A percentile compares a stretch with the other conserved stretches of the same genome.
Evolutionary conservation across 1,284 basidiomycete genomes (phyloP).

Genomic region (Irpex sp.): DNA sequence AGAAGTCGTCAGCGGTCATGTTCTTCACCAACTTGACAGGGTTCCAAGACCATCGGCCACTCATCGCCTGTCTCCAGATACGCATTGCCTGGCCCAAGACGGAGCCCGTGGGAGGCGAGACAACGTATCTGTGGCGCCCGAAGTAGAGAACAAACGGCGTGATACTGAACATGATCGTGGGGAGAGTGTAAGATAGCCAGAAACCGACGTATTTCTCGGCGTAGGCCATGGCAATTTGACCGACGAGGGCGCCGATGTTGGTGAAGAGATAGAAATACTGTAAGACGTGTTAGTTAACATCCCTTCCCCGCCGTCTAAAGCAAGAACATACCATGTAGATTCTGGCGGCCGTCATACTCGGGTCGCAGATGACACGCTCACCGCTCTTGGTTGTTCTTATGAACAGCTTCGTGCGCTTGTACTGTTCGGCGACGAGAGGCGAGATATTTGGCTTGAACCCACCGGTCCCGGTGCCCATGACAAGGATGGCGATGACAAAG

Average conservation of each 20-base stretch:
- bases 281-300: not conserved
- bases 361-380: constrained; percentile 82
- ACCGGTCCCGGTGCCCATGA: constrained; percentile 68
- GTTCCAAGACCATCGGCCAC: constrained; percentile 57
- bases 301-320: not conserved
- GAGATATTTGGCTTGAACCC: constrained; percentile 82
- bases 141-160: constrained; percentile 68
- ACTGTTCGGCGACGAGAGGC: constrained; percentile 79
- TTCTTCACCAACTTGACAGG: constrained; percentile 45
- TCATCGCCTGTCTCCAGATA: constrained; percentile 46
- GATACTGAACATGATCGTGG: constrained; percentile 63
- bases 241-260: constrained; percentile 72
- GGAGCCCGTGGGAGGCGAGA: constrained; percentile 75
- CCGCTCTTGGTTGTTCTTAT: constrained; percentile 53
- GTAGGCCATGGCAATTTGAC: constrained; percentile 70
- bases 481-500: constrained; percentile 63
- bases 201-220: constrained; percentile 76
- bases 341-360: constrained; percentile 63
- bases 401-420: constrained; percentile 53
- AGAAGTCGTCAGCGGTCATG: constrained; percentile 64
- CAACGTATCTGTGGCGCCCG: constrained; percentile 65
- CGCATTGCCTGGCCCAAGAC: constrained; percentile 56
- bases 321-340: constrained; percentile 60
- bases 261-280: constrained; percentile 80
- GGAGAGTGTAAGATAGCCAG: constrained; percentile 68